phyloP scores from a whole-genome alignment of 1,284 basidiomycete genomes.

The Puccinia coronata region DNA sequence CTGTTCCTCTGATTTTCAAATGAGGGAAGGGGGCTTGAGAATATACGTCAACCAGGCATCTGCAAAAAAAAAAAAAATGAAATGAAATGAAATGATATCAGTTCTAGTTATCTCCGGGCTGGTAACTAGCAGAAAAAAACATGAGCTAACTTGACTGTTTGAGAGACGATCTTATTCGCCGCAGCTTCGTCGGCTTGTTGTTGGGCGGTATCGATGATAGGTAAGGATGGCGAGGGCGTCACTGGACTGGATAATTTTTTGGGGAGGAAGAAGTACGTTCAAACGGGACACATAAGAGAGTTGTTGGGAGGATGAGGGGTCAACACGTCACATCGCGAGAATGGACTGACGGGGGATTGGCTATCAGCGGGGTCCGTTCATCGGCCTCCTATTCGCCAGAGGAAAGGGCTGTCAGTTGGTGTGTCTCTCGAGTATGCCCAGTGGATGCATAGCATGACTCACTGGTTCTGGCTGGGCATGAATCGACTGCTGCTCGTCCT shows the following conservation, averaged over 20 bases:
- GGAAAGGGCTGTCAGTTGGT: background rate
- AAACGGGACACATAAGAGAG: background rate
- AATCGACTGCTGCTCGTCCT: background rate
- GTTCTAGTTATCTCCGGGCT: background rate
- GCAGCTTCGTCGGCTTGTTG: slow-evolving; percentile 43
- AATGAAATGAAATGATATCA: background rate
- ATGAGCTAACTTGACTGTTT: slow-evolving; percentile 28
- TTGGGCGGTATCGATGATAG: slow-evolving; percentile 42
- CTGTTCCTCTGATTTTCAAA: slow-evolving; percentile 7
- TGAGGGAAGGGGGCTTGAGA: slow-evolving; percentile 39
- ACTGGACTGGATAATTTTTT: background rate
- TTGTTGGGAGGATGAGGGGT: background rate
- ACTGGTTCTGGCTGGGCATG: slow-evolving; percentile 2
- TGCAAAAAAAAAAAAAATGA: too few species aligned
- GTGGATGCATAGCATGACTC: background rate
- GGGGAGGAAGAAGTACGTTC: background rate
- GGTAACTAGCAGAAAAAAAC: too few species aligned
- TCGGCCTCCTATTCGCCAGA: slow-evolving; percentile 21
- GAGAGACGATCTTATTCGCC: slow-evolving; percentile 40
- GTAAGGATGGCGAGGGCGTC: slow-evolving; percentile 29
- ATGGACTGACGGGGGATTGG: slow-evolving; percentile 36
- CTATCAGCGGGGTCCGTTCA: slow-evolving; percentile 40
- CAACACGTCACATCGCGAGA: background rate
- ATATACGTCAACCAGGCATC: slow-evolving; percentile 41
- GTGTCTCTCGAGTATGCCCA: background rate